Conservation (phyloP, 1,284 basidiomycete species). For the Cryptococcus floricola region DNA sequence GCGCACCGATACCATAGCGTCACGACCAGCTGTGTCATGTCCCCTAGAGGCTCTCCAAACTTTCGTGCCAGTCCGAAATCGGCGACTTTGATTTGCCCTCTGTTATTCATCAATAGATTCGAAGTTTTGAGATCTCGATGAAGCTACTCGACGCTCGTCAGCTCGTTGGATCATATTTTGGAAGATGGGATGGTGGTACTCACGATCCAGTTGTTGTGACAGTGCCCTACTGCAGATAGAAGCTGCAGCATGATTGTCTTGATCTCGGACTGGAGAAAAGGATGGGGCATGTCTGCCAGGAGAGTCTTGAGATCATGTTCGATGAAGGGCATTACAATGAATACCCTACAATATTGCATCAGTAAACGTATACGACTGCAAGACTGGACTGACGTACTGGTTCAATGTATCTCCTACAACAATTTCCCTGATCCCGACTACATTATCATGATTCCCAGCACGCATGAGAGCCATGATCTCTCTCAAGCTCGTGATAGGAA, state of each 20-base stretch:
- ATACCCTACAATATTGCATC: constrained; percentile 64
- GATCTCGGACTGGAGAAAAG: constrained; percentile 95
- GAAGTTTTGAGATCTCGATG: constrained; percentile 97
- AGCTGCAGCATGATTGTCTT: constrained; percentile 94
- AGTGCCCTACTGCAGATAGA: constrained; percentile 85
- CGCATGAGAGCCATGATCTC: constrained; percentile 93
- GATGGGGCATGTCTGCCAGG: constrained; percentile 84
- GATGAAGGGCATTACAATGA: constrained; percentile 99
- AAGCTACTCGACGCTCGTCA: constrained; percentile 48
- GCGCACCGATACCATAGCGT: constrained; percentile 97
- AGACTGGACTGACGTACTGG: constrained; percentile 66
- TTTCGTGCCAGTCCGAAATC: constrained; percentile 95
- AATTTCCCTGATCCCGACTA: constrained; percentile 91
- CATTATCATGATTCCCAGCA: constrained; percentile 81
- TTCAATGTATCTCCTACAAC: constrained; percentile 99
- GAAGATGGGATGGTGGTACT: constrained; percentile 8
- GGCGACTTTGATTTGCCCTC: constrained; percentile 95
- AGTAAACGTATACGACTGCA: constrained; percentile 3
- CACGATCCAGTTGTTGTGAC: constrained; percentile 90
- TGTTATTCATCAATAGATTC: constrained; percentile 97
- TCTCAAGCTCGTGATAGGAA: constrained; percentile 93
- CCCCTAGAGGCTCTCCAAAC: constrained; percentile 91
- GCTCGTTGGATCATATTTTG: background rate
- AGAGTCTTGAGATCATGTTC: constrained; percentile 98
- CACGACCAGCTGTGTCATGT: constrained; percentile 95